phyloP scores from a whole-genome alignment of 352 stramenopile genomes.

The Thalassiosira mediterranea region DNA sequence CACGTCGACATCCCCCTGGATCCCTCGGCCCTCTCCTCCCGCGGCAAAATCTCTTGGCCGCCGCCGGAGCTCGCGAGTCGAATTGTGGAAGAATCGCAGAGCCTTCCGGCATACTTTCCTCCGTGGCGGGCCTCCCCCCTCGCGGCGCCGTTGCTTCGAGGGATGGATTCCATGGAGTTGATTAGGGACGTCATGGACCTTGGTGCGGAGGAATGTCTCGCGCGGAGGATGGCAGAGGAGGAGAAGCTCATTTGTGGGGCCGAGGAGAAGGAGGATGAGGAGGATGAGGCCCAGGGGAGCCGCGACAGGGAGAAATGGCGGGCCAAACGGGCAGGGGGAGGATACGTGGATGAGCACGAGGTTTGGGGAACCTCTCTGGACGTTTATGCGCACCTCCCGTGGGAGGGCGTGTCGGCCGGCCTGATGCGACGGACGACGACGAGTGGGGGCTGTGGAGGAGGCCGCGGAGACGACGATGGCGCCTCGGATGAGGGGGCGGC shows the following conservation, averaged over 20 bases:
- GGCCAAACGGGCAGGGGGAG: neutral
- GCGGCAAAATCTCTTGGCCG: no score
- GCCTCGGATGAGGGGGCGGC: no score
- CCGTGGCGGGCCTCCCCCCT: slow-evolving; percentile 21
- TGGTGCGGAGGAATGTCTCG: slow-evolving; percentile 4
- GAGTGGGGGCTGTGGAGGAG: no score
- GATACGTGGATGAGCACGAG: slow-evolving; percentile 25
- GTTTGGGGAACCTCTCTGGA: slow-evolving; percentile 24
- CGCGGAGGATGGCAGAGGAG: slow-evolving; percentile 14
- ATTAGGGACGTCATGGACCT: slow-evolving; percentile 10
- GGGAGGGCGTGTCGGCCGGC: neutral
- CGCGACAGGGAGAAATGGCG: no score
- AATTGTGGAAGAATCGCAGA: no score
- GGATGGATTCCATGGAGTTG: slow-evolving; percentile 15
- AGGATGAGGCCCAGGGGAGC: no score
- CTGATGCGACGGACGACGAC: no score
- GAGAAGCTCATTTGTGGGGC: slow-evolving; percentile 21
- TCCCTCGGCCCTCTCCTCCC: no score
- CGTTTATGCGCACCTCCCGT: neutral
- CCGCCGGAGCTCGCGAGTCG: no score
- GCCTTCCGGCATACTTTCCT: slow-evolving; percentile 7
- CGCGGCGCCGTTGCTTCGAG: slow-evolving; percentile 10
- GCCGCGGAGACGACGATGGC: no score
- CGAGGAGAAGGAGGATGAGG: slow-evolving; percentile 6
- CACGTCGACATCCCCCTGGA: no score